Evolutionary conservation across 345 rosid genomes (phyloP), one percentile per base, ranked within the genome.

Genomic region (Gossypium mustelinum): DNA sequence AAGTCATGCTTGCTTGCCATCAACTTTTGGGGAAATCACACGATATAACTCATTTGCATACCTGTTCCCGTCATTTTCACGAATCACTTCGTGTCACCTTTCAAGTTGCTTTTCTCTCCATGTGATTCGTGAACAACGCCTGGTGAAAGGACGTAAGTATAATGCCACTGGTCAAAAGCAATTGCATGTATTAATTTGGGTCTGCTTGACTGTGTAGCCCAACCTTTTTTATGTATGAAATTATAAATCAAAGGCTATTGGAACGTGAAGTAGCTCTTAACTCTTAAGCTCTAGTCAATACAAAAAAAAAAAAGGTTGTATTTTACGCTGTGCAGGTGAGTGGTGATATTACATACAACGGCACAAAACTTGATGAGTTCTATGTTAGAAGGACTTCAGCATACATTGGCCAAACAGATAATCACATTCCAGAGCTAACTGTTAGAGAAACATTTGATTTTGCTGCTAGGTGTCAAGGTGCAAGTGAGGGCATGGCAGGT

Each of bases 361-460:
- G 97, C 18, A 79, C 84, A 17, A 82, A 75, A 63, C 84, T 94
- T 72, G 66, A 89, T 34, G 87, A 90, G 67, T 94, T 94, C 69
- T 78, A 81, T 29, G 97, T 92, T 22, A 86, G 83, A 81, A 92
- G 97, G 78, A 90, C 97, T 73, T 85, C 97, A 52, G 97, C 98
- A 20, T 94, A 94, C 80, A 94, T 87, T 67, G 84, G 98, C 78
- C 98, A 92, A 84, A 92, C 93, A 13, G 98, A 92, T 79, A 86
- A 86, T 72, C 98, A 94, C 84, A 87, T 90, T 71, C 92, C 91
- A 8, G 97, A 94, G 78, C 87, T 90, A 60, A 94, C 97, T 54
- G 98, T 94, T n/a, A 86, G 97, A 58, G 98, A 94, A 84, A 94
- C 97, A 8, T 84, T 94, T 18, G 98, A 94, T 88, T 94, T 92